Evolutionary conservation across 176 grass and related monocot genomes (phyloP), one percentile per base, ranked within the genome.

Genomic region (Neostapfia colusana): DNA sequence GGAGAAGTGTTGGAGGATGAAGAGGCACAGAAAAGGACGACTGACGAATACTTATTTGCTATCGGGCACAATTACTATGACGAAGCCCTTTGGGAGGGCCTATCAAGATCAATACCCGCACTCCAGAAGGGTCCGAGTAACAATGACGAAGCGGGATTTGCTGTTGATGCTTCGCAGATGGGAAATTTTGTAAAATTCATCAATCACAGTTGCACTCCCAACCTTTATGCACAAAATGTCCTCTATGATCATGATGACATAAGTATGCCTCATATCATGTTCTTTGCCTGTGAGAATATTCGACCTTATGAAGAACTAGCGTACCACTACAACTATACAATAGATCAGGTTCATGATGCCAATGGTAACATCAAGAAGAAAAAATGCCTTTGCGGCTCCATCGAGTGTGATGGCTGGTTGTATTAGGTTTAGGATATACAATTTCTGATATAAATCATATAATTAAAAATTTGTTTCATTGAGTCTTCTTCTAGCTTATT

Each of bases 331-430:
- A 95, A 95, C 63, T 95, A 95, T 77, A 63, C 69, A 31, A 84
- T 89, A 58, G 92, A 91, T 86, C 83, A 89, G 65, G 92, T 95
- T 58, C 76, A 95, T 87, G 92, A 95, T 72, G 48, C 63, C n/a
- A 67, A 85, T 77, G 92, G 92, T 63, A 91, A 95, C 82, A 86
- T 95, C 66, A 95, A 89, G 86, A 95, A 89, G 64, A 89, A 88
- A 75, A 69, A 85, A 63, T 96, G 89, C 44, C 85, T 82, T 59
- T 85, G 86, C 63, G 89, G 92, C 44, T 89, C 89, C 50, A 21
- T 41, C 49, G 89, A 95, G 73, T 91, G 92, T 61, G 83, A 79
- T 49, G 69, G 89, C 8, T 88, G 92, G 92, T 85, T 95, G 86
- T 95, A 89, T 87, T 91, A 95, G 53, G 41, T 37, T 72, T 72